A percentile compares a stretch with the other conserved stretches of the same genome.
phyloP scores from a whole-genome alignment of 1,284 basidiomycete genomes.

The Mycena sp. region DNA sequence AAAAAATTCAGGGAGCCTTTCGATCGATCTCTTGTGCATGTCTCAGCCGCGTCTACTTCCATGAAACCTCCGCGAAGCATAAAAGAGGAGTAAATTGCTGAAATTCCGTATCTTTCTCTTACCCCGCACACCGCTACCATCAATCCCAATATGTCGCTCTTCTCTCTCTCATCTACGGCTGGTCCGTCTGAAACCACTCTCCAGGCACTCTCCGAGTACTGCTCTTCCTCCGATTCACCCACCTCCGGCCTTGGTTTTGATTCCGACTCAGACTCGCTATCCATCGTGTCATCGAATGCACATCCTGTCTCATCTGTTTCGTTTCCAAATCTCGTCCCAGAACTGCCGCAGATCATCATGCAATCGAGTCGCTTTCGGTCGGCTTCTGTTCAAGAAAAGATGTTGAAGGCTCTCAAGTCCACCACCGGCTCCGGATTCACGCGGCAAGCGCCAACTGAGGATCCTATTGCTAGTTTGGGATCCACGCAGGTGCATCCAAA shows the following conservation, averaged over 20 bases:
- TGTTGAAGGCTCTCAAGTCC: conserved; percentile 10
- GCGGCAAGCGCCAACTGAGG: background rate
- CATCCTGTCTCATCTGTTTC: background rate
- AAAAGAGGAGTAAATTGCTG: background rate
- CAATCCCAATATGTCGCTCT: background rate
- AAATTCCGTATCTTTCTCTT: background rate
- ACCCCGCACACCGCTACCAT: background rate
- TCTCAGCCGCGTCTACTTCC: too few relatives aligned
- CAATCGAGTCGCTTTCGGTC: conserved; percentile 13
- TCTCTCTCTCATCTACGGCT: conserved; percentile 6
- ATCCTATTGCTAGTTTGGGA: background rate
- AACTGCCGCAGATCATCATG: conserved; percentile 4
- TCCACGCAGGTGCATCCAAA: conserved; percentile 8
- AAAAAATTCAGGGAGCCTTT: too few relatives aligned
- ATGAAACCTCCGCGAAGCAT: background rate
- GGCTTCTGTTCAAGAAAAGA: conserved; percentile 12
- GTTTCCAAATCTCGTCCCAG: background rate
- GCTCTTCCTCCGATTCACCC: conserved; percentile 15
- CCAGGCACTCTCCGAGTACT: conserved; percentile 18
- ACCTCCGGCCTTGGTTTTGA: background rate
- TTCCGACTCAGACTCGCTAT: background rate
- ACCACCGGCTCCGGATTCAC: conserved; percentile 17
- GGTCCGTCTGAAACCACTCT: conserved; percentile 17
- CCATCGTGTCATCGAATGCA: background rate
- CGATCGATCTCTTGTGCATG: too few relatives aligned